Conservation (phyloP, 2,329 filamentous ascomycete genomes). For the Nakataea oryzae region DNA sequence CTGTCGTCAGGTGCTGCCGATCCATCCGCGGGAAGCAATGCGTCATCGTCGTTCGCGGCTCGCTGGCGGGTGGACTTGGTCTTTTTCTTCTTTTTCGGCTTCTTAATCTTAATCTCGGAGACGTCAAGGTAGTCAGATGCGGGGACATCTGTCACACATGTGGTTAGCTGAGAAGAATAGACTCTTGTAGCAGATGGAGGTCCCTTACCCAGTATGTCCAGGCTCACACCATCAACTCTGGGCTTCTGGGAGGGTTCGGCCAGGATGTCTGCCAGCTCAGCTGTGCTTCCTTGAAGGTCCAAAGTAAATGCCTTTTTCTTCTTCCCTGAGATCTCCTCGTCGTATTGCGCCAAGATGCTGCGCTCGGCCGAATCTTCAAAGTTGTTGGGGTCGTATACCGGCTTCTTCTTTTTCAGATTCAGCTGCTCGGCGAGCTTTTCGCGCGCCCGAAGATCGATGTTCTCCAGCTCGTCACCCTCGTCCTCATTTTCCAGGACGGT, state of each 20-base stretch:
- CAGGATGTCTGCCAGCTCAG: slow-evolving; percentile 49
- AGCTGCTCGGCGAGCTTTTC: slow-evolving; percentile 67
- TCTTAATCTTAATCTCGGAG: slow-evolving; percentile 85
- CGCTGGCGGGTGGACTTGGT: slow-evolving; percentile 65
- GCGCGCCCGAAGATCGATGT: slow-evolving; percentile 58
- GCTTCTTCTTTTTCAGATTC: slow-evolving; percentile 81
- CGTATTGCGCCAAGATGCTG: slow-evolving; percentile 78
- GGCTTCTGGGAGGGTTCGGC: slow-evolving; percentile 40
- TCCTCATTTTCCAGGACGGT: slow-evolving; percentile 77
- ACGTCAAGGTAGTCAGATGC: slow-evolving; percentile 82
- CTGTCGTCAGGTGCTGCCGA: slow-evolving; percentile 13
- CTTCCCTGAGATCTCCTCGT: slow-evolving; percentile 89
- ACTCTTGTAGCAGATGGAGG: not conserved
- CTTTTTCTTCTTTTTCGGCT: slow-evolving; percentile 78
- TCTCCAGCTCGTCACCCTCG: slow-evolving; percentile 84
- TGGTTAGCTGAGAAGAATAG: slow-evolving; percentile 15
- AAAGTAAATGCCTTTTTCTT: slow-evolving; percentile 82
- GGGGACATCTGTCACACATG: slow-evolving; percentile 37
- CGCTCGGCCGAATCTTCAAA: slow-evolving; percentile 54
- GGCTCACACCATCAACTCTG: slow-evolving; percentile 61
- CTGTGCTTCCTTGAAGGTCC: slow-evolving; percentile 62
- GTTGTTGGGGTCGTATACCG: slow-evolving; percentile 77
- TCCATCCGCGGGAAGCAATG: slow-evolving; percentile 33
- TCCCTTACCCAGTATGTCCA: slow-evolving; percentile 52
- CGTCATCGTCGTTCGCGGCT: slow-evolving; percentile 50